These are phyloP conservation scores for Inonotus obliquus DNA, from an alignment of 1,284 basidiomycete species.

Conservation along the genomic window DNA sequence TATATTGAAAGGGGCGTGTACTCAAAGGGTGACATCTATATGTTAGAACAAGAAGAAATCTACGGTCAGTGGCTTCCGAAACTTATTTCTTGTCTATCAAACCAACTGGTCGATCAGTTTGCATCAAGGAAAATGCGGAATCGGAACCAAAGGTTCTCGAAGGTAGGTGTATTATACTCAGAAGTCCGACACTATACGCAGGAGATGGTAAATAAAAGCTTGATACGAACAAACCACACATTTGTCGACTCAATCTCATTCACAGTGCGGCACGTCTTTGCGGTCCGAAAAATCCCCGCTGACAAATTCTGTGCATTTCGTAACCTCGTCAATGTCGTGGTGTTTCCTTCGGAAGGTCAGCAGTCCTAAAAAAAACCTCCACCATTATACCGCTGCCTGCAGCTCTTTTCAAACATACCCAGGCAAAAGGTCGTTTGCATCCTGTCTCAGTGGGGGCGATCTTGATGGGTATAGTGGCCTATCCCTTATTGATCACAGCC, in stretches of 20 bases:
- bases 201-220: conserved; percentile 51
- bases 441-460: conserved; percentile 68
- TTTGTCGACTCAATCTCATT: neutral
- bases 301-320: conserved; percentile 54
- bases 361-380: neutral
- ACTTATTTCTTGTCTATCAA: neutral
- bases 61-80: conserved; percentile 44
- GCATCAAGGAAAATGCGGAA: conserved; percentile 46
- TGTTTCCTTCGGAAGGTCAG: conserved; percentile 63
- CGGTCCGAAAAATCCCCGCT: conserved; percentile 64
- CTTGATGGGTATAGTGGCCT: conserved; percentile 56
- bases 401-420: neutral
- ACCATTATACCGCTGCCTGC: neutral
- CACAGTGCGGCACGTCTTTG: conserved; percentile 62
- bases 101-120: conserved; percentile 35
- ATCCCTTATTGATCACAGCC: conserved; percentile 1
- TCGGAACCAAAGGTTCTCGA: conserved; percentile 45
- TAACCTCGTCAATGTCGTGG: conserved; percentile 65
- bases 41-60: conserved; percentile 49
- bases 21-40: conserved; percentile 43
- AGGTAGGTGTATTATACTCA: conserved; percentile 55
- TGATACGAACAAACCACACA: neutral
- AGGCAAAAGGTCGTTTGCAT: conserved; percentile 63
- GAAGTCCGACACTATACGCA: conserved; percentile 66
- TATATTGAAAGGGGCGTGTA: conserved; percentile 41